These are phyloP conservation scores for Colletotrichum gigasporum DNA, from an alignment of 2,329 filamentous ascomycete genomes.

Conservation along the genomic window DNA sequence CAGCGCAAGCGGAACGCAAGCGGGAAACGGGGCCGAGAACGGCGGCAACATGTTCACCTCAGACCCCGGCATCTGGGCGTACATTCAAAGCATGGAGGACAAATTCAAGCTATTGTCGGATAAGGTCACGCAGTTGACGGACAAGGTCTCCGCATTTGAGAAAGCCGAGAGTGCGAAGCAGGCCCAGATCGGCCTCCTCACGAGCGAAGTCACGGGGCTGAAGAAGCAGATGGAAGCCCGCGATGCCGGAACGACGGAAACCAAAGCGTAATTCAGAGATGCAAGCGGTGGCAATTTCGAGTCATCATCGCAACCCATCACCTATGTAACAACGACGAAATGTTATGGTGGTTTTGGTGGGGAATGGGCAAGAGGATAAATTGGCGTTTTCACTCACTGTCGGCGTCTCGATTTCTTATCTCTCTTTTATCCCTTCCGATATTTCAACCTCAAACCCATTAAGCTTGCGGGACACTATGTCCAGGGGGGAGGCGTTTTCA, in stretches of 20 bases:
- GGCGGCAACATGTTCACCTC: constrained; percentile 74
- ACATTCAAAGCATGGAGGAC: constrained; percentile 76
- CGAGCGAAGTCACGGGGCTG: constrained; percentile 45
- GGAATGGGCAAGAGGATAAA: constrained; percentile 19
- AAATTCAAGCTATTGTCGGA: constrained; percentile 58
- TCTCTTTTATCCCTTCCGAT: constrained; percentile 17
- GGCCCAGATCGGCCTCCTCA: constrained; percentile 46
- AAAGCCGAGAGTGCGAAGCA: constrained; percentile 48
- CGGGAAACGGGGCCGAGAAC: constrained; percentile 65
- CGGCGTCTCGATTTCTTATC: constrained; percentile 29
- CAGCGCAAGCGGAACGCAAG: constrained; percentile 61
- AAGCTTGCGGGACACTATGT: constrained; percentile 15
- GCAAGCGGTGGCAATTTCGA: constrained; percentile 3
- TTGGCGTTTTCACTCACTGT: constrained; percentile 34
- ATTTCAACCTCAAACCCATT: constrained; percentile 1
- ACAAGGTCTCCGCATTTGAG: constrained; percentile 52
- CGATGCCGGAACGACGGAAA: constrained; percentile 19
- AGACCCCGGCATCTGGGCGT: constrained; percentile 74
- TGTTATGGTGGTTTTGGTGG: constrained; percentile 19
- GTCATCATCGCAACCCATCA: constrained; percentile 20
- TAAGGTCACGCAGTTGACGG: constrained; percentile 48
- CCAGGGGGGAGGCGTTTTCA: constrained; percentile 23
- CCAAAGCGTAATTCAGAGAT: constrained; percentile 22
- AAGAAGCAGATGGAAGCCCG: constrained; percentile 42
- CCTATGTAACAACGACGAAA: constrained; percentile 33